These are phyloP conservation scores for Kalaharituber pfeilii DNA, from an alignment of 2,329 filamentous ascomycete genomes.

Conservation along the genomic window DNA sequence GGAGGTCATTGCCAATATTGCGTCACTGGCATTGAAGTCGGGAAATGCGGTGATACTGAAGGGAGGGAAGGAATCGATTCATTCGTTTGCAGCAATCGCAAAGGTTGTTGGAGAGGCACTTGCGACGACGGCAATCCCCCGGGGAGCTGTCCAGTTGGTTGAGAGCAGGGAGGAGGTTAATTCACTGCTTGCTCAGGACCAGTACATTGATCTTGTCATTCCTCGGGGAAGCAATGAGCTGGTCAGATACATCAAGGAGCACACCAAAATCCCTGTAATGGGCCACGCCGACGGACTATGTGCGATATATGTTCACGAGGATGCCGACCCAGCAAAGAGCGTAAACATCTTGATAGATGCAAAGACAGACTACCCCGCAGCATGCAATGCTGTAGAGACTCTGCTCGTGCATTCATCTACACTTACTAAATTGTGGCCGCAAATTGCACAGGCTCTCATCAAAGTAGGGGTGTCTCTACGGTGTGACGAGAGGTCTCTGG, in stretches of 20 bases:
- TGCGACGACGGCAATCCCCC: conserved; percentile 54
- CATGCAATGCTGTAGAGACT: conserved; percentile 88
- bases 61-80: conserved; percentile 86
- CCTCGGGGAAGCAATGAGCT: conserved; percentile 81
- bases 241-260: conserved; percentile 73
- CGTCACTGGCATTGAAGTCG: conserved; percentile 86
- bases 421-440: conserved; percentile 48
- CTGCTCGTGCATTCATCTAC: conserved; percentile 64
- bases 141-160: conserved; percentile 79
- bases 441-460: conserved; percentile 55
- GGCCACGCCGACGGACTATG: conserved; percentile 93
- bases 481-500: conserved; percentile 55
- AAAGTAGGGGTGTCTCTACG: conserved; percentile 63
- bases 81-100: conserved; percentile 88
- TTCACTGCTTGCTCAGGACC: conserved; percentile 68
- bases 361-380: conserved; percentile 86
- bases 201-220: conserved; percentile 85
- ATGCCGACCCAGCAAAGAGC: conserved; percentile 56
- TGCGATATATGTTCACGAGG: conserved; percentile 63
- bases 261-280: conserved; percentile 85
- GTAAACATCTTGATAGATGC: conserved; percentile 68
- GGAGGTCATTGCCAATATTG: conserved; percentile 97
- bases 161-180: conserved; percentile 82
- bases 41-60: conserved; percentile 95
- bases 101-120: conserved; percentile 66